Evolutionary conservation across 2,329 filamentous ascomycete genomes (phyloP).

Genomic region (Diaporthe australafricana): DNA sequence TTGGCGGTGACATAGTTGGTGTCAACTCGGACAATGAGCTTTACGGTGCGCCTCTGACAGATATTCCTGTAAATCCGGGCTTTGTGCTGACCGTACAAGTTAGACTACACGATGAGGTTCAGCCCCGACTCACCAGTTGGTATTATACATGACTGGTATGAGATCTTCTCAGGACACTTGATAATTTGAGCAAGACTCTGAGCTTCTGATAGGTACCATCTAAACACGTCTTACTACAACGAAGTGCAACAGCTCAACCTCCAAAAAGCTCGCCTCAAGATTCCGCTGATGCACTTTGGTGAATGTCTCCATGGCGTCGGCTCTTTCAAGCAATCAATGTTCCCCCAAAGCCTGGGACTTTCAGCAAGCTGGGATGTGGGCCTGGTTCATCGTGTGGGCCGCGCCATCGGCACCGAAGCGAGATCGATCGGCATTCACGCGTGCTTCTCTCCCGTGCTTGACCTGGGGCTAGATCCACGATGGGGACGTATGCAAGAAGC

Average conservation of each 20-base stretch:
- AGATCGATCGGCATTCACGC: constrained; percentile 57
- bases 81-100: constrained; percentile 36
- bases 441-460: constrained; percentile 56
- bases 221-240: constrained; percentile 56
- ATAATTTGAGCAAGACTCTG: not conserved
- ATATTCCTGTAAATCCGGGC: not conserved
- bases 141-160: constrained; percentile 53
- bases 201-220: constrained; percentile 44
- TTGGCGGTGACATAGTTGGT: constrained; percentile 55
- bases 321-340: constrained; percentile 58
- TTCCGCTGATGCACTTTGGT: constrained; percentile 56
- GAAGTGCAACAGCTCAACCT: constrained; percentile 52
- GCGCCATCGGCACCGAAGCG: constrained; percentile 55
- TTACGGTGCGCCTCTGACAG: constrained; percentile 41
- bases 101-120: constrained; percentile 48
- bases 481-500: constrained; percentile 59
- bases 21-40: constrained; percentile 51
- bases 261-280: constrained; percentile 50
- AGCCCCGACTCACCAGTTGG: constrained; percentile 53
- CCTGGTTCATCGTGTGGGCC: constrained; percentile 54
- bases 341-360: constrained; percentile 55
- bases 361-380: constrained; percentile 55
- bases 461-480: constrained; percentile 56
- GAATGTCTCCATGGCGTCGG: constrained; percentile 59
- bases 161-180: not conserved